Evolutionary conservation across 2,329 filamentous ascomycete genomes (phyloP), one percentile per base, ranked within the genome.

Genomic region (Colletotrichum sp.): DNA sequence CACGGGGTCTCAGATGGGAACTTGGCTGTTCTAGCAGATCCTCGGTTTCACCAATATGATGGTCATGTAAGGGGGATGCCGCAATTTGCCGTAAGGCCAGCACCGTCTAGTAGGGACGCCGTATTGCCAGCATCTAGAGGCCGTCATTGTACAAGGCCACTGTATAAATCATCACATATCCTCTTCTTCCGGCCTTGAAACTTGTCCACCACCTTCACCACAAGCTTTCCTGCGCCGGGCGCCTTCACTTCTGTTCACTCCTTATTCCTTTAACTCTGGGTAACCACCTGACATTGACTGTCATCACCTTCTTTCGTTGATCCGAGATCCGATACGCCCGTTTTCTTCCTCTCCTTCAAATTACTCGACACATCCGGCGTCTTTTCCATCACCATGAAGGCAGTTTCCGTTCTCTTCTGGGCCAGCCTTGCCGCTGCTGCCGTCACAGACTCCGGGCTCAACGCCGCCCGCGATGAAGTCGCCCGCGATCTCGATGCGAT

Each of bases 401-500:
- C 57, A 8, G 32, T 65, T n/a, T 76, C 65, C 12, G n/a, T 74
- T 39, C 28, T 76, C 8, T 55, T 76, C 22, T 36, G 72, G 48
- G 74, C 74, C 15, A 65, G 32, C 59, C 44, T 74, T 18, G 74
- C 70, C 2, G 64, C 70, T 15, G 70, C 70, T 15, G 74, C 74
- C 30, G 32, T 69, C 7, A 74, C 65, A 6, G 70, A 76, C 5
- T 13, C 32, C 5, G 65, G 70, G 5, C 8, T 66, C n/a, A 60
- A 64, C 18, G 74, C 70, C 13, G 60, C 74, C 34, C 44, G 26
- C 8, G 59, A 74, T 7, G 36, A 39, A 15, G 10, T 69, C 15
- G 34, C 44, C 18, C 57, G 70, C 15, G 44, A 69, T n/a, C 34
- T 76, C 9, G 48, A 65, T 6, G 22, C 59, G 6, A 6, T 65